A percentile compares a stretch with the other conserved stretches of the same genome.
These are phyloP conservation scores for Leccinellum albellum DNA, from an alignment of 768 basidiomycete genomes.

Conservation along the genomic window DNA sequence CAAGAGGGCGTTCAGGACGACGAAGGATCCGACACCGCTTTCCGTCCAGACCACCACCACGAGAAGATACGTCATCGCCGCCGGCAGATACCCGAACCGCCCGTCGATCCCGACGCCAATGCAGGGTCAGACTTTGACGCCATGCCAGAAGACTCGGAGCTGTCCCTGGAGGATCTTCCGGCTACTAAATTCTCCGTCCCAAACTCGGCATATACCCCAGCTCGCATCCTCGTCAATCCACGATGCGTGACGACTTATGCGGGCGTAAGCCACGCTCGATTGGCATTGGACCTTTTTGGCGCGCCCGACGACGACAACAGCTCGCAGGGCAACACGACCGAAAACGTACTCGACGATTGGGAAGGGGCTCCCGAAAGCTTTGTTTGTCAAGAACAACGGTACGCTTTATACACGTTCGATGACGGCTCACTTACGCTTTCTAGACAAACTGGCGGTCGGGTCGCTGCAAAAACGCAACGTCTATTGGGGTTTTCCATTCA, in stretches of 20 bases:
- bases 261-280: conserved; percentile 91
- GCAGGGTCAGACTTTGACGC: conserved; percentile 87
- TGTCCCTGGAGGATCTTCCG: conserved; percentile 27
- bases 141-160: conserved; percentile 65
- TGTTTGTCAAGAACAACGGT: conserved; percentile 95
- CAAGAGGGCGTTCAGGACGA: conserved; percentile 66
- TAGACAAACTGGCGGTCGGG: conserved; percentile 84
- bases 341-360: conserved; percentile 92
- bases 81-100: conserved; percentile 27
- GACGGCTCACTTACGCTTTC: not conserved
- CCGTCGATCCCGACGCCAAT: conserved; percentile 68
- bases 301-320: conserved; percentile 57
- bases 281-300: conserved; percentile 93
- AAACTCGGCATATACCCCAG: conserved; percentile 84
- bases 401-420: conserved; percentile 15
- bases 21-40: conserved; percentile 23
- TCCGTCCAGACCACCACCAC: conserved; percentile 11
- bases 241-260: conserved; percentile 98
- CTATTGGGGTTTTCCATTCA: conserved; percentile 81
- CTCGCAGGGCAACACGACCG: conserved; percentile 41
- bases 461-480: conserved; percentile 85
- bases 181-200: conserved; percentile 60
- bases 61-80: conserved; percentile 23
- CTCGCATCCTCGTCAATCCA: conserved; percentile 92
- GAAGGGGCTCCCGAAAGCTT: conserved; percentile 95